Conservation (phyloP, 2,329 filamentous ascomycete species). For the Xylaria sp. region DNA sequence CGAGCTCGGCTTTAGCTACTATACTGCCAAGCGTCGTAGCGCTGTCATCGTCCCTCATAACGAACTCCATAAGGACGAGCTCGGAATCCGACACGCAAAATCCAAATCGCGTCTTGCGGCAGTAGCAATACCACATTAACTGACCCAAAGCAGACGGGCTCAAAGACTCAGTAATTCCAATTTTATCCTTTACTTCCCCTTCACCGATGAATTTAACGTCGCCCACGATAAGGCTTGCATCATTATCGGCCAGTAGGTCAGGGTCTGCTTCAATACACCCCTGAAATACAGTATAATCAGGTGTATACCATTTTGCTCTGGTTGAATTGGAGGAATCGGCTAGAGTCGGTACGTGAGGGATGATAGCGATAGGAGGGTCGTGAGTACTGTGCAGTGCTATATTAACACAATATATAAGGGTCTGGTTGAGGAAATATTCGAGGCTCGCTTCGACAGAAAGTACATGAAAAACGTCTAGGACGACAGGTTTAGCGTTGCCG, state of each 20-base stretch:
- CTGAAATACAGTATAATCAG: constrained; percentile 32
- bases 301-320: constrained; percentile 19
- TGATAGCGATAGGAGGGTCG: too few relatives aligned
- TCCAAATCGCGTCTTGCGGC: constrained; percentile 31
- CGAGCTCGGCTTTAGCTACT: constrained; percentile 25
- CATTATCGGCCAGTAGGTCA: constrained; percentile 12
- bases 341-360: too few relatives aligned
- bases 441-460: too few relatives aligned
- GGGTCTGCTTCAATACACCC: constrained; percentile 9
- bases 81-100: constrained; percentile 27
- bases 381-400: too few relatives aligned
- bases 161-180: constrained; percentile 5
- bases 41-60: constrained; percentile 15
- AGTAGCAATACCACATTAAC: constrained; percentile 30
- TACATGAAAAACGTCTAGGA: too few relatives aligned
- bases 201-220: constrained; percentile 21
- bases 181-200: constrained; percentile 11
- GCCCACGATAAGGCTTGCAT: constrained; percentile 26
- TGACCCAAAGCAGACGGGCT: constrained; percentile 25
- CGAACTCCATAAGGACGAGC: constrained; percentile 30
- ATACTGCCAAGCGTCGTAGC: constrained; percentile 18
- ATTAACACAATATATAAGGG: too few relatives aligned
- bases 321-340: neutral
- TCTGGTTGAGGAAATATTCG: too few relatives aligned
- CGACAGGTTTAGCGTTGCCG: neutral